Evolutionary conservation across 352 stramenopile species (phyloP).

Genomic region (Poterioochromonas sp.): DNA sequence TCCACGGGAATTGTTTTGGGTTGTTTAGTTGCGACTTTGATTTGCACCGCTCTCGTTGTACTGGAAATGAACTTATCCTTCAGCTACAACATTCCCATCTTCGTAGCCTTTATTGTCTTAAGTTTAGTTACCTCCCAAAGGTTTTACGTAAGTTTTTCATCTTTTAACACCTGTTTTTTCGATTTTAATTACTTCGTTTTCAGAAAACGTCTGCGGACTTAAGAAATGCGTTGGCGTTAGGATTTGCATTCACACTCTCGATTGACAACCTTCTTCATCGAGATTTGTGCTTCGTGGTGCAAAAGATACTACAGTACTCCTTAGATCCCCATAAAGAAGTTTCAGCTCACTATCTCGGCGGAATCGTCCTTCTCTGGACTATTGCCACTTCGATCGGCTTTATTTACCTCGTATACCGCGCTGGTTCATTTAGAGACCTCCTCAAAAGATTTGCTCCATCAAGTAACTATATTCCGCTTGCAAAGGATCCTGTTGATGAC

Average conservation of each 20-base stretch:
- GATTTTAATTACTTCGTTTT: not conserved
- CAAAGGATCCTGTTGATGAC: not conserved
- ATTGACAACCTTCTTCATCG: not conserved
- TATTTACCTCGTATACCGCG: not conserved
- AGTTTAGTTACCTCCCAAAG: not conserved
- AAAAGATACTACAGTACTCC: too few relatives aligned
- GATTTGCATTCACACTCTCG: not conserved
- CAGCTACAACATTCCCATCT: too few relatives aligned
- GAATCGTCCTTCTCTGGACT: not conserved
- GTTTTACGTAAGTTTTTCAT: not conserved
- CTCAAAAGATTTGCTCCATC: not conserved
- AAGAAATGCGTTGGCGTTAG: not conserved
- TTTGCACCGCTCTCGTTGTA: too few relatives aligned
- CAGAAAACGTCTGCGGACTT: not conserved
- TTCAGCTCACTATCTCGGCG: not conserved
- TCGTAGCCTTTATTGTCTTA: not conserved
- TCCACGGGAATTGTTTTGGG: not conserved
- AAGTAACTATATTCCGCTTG: not conserved
- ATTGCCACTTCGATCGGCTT: not conserved
- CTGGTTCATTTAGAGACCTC: not conserved
- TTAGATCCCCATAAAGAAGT: too few relatives aligned
- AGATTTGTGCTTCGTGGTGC: too few relatives aligned
- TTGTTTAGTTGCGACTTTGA: not conserved
- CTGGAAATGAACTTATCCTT: not conserved
- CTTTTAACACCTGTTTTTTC: not conserved